A percentile compares a stretch with the other conserved stretches of the same genome.
phyloP scores from a whole-genome alignment of 805 yeast genomes.

The Pichia membranifaciens region DNA sequence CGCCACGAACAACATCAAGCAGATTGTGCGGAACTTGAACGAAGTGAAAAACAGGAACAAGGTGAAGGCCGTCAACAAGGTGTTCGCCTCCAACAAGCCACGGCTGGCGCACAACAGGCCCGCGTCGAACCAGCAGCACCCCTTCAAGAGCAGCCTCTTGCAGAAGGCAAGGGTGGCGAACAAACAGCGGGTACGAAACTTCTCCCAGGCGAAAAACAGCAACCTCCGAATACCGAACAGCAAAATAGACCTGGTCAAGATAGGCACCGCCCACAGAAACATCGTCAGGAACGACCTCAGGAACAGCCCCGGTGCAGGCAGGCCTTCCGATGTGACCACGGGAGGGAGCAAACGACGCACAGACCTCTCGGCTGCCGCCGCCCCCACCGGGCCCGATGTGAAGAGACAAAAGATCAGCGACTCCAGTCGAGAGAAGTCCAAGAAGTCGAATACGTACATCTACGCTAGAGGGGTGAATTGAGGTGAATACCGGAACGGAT shows the following conservation, averaged over 20 bases:
- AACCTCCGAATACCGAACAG: not conserved
- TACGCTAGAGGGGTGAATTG: not conserved
- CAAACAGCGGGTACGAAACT: slow-evolving; percentile 14
- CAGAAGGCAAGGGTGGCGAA: slow-evolving; percentile 30
- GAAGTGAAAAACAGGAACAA: slow-evolving; percentile 38
- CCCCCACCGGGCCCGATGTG: not conserved
- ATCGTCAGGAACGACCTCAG: too few species aligned
- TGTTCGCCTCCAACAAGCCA: slow-evolving; percentile 18
- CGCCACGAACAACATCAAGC: slow-evolving; percentile 40
- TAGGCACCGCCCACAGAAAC: not conserved
- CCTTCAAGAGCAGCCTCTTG: slow-evolving; percentile 25
- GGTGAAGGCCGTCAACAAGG: slow-evolving; percentile 30
- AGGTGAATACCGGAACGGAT: too few species aligned
- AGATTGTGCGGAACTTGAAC: slow-evolving; percentile 35
- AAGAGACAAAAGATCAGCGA: not conserved
- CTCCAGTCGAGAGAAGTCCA: not conserved
- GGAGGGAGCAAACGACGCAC: not conserved
- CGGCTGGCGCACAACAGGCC: not conserved
- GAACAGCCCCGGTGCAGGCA: too few species aligned
- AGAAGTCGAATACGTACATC: slow-evolving; percentile 3
- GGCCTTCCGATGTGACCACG: too few species aligned
- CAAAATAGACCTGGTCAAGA: not conserved
- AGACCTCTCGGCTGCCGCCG: not conserved
- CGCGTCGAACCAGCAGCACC: not conserved
- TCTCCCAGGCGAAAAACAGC: not conserved